phyloP scores from a whole-genome alignment of 2,329 filamentous ascomycete genomes.

The Sclerotiophoma versabilis region DNA sequence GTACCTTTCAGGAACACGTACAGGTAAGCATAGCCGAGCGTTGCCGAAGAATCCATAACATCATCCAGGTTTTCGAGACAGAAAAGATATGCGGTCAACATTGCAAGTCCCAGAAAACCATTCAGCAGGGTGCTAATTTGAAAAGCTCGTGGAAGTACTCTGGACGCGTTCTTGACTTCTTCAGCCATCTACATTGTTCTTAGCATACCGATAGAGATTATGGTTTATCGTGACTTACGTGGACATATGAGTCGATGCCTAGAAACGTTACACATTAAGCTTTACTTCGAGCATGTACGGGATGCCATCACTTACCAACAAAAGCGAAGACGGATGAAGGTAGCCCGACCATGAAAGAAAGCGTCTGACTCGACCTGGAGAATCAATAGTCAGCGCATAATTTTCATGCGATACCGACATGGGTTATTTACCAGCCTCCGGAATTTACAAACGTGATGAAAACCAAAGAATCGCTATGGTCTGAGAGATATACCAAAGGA shows the following conservation, averaged over 20 bases:
- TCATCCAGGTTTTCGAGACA: slow-evolving; percentile 39
- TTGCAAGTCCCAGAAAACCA: slow-evolving; percentile 22
- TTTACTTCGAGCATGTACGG: not conserved
- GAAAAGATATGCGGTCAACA: slow-evolving; percentile 43
- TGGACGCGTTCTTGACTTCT: slow-evolving; percentile 31
- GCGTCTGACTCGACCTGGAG: slow-evolving; percentile 30
- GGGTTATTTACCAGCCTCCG: slow-evolving; percentile 52
- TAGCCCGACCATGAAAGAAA: slow-evolving; percentile 51
- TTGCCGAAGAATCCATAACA: slow-evolving; percentile 16
- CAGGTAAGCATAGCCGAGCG: slow-evolving; percentile 52
- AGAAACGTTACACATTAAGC: not conserved
- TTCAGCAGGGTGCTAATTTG: slow-evolving; percentile 42
- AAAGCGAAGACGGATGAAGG: slow-evolving; percentile 34
- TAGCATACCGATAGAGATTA: not conserved
- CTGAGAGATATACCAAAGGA: slow-evolving; percentile 51
- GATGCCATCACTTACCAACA: not conserved
- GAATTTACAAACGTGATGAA: slow-evolving; percentile 55
- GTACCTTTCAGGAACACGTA: slow-evolving; percentile 50
- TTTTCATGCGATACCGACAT: too few relatives aligned
- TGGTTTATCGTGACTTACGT: not conserved
- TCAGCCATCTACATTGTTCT: slow-evolving; percentile 18
- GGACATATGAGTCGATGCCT: not conserved
- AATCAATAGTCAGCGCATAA: not conserved
- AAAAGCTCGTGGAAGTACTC: slow-evolving; percentile 41
- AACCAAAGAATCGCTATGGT: slow-evolving; percentile 47